These are phyloP conservation scores for Suillus subluteus DNA, from an alignment of 768 basidiomycete genomes.

Conservation along the genomic window DNA sequence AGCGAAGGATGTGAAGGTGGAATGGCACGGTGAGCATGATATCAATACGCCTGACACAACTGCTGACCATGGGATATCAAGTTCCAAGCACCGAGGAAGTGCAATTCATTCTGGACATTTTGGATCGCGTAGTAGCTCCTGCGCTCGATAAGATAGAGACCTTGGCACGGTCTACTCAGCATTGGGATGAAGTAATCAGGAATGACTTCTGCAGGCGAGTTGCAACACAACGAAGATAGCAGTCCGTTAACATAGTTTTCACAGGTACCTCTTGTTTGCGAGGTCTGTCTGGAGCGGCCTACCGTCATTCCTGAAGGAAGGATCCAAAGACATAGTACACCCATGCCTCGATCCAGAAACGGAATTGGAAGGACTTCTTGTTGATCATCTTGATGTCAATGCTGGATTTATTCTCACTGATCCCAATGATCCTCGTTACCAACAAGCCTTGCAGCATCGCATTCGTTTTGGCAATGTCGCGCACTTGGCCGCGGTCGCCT, in stretches of 20 bases:
- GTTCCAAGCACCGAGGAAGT: conserved; percentile 60
- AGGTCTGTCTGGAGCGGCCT: conserved; percentile 81
- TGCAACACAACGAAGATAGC: conserved; percentile 2
- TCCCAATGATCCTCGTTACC: conserved; percentile 74
- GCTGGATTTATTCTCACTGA: conserved; percentile 79
- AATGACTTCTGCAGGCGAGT: conserved; percentile 85
- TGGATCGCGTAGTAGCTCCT: conserved; percentile 69
- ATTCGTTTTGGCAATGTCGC: conserved; percentile 68
- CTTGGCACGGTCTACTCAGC: conserved; percentile 50
- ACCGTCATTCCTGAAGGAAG: conserved; percentile 65
- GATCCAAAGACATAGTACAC: conserved; percentile 57
- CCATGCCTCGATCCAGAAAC: conserved; percentile 61
- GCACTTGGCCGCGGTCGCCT: conserved; percentile 64
- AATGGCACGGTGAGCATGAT: conserved; percentile 77
- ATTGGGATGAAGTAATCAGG: conserved; percentile 67
- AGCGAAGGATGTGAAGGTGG: conserved; percentile 75
- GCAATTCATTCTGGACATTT: conserved; percentile 75
- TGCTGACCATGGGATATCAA: conserved; percentile 24
- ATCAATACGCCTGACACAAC: not conserved
- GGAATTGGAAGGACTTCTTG: conserved; percentile 74
- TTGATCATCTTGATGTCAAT: conserved; percentile 64
- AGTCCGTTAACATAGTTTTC: conserved; percentile 10
- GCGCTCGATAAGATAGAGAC: conserved; percentile 67
- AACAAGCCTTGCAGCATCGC: conserved; percentile 59
- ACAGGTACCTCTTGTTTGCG: conserved; percentile 70